Conservation (phyloP, 1,284 basidiomycete genomes). For the Trametes hirsuta region DNA sequence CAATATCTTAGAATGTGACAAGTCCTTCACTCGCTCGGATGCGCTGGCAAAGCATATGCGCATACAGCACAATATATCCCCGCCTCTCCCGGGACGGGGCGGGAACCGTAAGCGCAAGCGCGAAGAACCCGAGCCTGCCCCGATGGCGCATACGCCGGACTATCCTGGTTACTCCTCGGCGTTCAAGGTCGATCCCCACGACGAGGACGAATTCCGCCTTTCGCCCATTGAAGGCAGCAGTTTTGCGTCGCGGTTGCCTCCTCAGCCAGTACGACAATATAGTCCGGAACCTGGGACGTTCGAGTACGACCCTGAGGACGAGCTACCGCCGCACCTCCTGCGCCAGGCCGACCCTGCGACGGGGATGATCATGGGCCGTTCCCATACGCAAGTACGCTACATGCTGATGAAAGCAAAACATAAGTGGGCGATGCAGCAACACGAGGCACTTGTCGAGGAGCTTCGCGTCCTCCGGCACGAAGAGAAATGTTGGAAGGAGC, state of each 20-base stretch:
- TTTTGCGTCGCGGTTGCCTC: constrained; percentile 12
- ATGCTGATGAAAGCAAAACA: constrained; percentile 80
- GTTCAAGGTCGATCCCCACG: constrained; percentile 64
- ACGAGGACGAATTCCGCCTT: constrained; percentile 32
- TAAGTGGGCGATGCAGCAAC: constrained; percentile 60
- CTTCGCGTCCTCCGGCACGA: constrained; percentile 57
- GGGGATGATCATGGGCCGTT: constrained; percentile 60
- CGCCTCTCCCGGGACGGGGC: constrained; percentile 71
- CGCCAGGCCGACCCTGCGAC: constrained; percentile 54
- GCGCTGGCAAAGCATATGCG: constrained; percentile 92
- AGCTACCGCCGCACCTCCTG: constrained; percentile 55
- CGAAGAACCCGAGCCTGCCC: constrained; percentile 36
- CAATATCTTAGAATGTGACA: constrained; percentile 77
- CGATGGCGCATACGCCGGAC: constrained; percentile 15
- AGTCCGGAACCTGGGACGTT: constrained; percentile 29
- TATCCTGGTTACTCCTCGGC: constrained; percentile 50
- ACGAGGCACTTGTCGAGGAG: constrained; percentile 65
- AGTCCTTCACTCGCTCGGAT: constrained; percentile 90
- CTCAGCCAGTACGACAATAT: constrained; percentile 20
- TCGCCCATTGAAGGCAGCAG: constrained; percentile 30
- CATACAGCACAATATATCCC: constrained; percentile 79
- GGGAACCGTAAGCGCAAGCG: constrained; percentile 66
- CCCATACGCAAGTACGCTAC: constrained; percentile 68
- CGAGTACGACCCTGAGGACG: constrained; percentile 33
- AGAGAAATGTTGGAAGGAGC: constrained; percentile 41